Evolutionary conservation across 1,284 basidiomycete species (phyloP).

Genomic region (Leccinum pachyderme): DNA sequence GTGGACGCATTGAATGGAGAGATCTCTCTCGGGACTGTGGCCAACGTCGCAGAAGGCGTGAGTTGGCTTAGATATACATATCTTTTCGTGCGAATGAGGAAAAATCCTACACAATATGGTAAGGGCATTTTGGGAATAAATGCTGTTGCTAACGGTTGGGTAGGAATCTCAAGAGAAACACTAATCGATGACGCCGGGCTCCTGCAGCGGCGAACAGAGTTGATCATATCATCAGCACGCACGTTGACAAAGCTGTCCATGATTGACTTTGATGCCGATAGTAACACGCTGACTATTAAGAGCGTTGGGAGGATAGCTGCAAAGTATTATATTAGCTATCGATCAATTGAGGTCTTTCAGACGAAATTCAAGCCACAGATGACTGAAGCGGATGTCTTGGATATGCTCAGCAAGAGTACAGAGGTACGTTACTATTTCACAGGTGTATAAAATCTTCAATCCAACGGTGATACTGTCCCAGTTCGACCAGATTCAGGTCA

Average conservation of each 20-base stretch:
- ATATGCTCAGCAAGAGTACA: slow-evolving; percentile 85
- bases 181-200: slow-evolving; percentile 78
- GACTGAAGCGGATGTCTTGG: slow-evolving; percentile 92
- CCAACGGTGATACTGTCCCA: slow-evolving; percentile 30
- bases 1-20: slow-evolving; percentile 95
- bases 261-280: slow-evolving; percentile 77
- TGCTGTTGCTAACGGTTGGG: not conserved
- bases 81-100: slow-evolving; percentile 92
- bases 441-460: not conserved
- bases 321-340: slow-evolving; percentile 91
- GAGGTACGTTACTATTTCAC: slow-evolving; percentile 56
- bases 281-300: slow-evolving; percentile 68
- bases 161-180: slow-evolving; percentile 80
- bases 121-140: slow-evolving; percentile 17
- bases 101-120: slow-evolving; percentile 89
- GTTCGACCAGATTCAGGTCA: slow-evolving; percentile 94
- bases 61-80: slow-evolving; percentile 99
- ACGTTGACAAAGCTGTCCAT: slow-evolving; percentile 72
- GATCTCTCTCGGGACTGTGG: slow-evolving; percentile 92
- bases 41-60: slow-evolving; percentile 84
- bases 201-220: slow-evolving; percentile 68
- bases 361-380: slow-evolving; percentile 78
- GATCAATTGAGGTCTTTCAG: slow-evolving; percentile 84
- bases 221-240: slow-evolving; percentile 72
- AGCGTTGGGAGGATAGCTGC: slow-evolving; percentile 95